phyloP scores from a whole-genome alignment of 2,329 filamentous ascomycete genomes.

The Epichloe elymi region DNA sequence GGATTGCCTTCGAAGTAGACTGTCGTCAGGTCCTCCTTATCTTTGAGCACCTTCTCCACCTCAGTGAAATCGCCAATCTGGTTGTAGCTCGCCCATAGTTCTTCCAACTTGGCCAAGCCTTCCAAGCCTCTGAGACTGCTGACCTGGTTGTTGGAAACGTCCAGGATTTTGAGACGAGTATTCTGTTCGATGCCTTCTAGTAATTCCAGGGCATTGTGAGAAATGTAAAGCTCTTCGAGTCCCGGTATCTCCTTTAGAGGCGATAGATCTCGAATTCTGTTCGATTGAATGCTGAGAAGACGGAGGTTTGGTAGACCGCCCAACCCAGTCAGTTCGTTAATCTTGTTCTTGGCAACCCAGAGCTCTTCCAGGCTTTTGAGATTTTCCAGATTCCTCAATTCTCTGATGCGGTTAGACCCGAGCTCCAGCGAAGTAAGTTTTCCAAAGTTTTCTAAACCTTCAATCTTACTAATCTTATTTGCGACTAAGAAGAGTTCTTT shows the following conservation, averaged over 20 bases:
- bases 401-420: constrained; percentile 80
- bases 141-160: constrained; percentile 83
- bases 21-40: constrained; percentile 70
- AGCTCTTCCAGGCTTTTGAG: constrained; percentile 71
- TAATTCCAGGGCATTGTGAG: constrained; percentile 77
- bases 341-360: constrained; percentile 96
- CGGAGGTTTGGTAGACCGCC: constrained; percentile 64
- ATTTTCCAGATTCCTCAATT: constrained; percentile 73
- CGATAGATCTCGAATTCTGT: constrained; percentile 68
- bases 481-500: constrained; percentile 85
- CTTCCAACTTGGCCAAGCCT: constrained; percentile 59
- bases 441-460: constrained; percentile 63
- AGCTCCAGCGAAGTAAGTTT: constrained; percentile 76
- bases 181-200: constrained; percentile 61
- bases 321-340: constrained; percentile 68
- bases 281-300: constrained; percentile 89
- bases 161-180: constrained; percentile 59
- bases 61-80: constrained; percentile 67
- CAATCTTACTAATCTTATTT: constrained; percentile 84
- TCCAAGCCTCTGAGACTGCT: constrained; percentile 59
- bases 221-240: constrained; percentile 90
- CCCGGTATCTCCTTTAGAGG: constrained; percentile 61
- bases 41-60: constrained; percentile 61
- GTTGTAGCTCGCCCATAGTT: constrained; percentile 92
- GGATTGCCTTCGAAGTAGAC: constrained; percentile 97